Conservation (phyloP, 176 grass and related monocot species). For the Panicum miliaceum region DNA sequence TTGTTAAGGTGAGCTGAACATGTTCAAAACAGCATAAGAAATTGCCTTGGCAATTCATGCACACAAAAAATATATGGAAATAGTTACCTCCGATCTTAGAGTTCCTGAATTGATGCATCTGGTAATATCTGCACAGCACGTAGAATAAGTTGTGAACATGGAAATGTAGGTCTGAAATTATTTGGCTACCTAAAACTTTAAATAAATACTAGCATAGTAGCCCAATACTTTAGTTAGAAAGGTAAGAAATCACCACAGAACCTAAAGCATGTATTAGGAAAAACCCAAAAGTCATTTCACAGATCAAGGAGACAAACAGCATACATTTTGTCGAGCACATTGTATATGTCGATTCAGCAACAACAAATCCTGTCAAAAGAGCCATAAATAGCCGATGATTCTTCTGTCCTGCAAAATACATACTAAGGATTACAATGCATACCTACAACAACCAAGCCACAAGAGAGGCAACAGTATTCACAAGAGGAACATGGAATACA, state of each 20-base stretch:
- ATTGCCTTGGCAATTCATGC: constrained; percentile 21
- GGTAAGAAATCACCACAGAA: background rate
- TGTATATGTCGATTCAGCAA: constrained; percentile 93
- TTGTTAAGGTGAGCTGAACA: constrained; percentile 7
- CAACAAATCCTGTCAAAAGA: constrained; percentile 93
- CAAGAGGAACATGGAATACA: background rate
- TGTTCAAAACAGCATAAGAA: background rate
- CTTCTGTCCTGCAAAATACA: constrained; percentile 76
- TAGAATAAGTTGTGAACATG: constrained; percentile 16
- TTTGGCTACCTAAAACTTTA: background rate
- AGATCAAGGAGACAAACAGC: constrained; percentile 34
- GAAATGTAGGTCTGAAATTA: constrained; percentile 2
- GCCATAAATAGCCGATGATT: constrained; percentile 84
- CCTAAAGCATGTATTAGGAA: background rate
- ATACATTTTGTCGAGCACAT: constrained; percentile 93
- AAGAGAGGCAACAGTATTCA: constrained; percentile 7
- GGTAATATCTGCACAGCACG: constrained; percentile 76
- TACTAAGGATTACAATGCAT: constrained; percentile 19
- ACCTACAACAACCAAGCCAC: constrained; percentile 15
- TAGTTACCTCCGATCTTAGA: constrained; percentile 74
- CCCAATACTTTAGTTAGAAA: background rate
- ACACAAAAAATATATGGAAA: constrained; percentile 31
- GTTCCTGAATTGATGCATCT: constrained; percentile 67
- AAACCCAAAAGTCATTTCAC: constrained; percentile 33
- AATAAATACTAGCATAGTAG: background rate